Conservation (phyloP, 805 yeast genomes). For the Yarrowia bubula region DNA sequence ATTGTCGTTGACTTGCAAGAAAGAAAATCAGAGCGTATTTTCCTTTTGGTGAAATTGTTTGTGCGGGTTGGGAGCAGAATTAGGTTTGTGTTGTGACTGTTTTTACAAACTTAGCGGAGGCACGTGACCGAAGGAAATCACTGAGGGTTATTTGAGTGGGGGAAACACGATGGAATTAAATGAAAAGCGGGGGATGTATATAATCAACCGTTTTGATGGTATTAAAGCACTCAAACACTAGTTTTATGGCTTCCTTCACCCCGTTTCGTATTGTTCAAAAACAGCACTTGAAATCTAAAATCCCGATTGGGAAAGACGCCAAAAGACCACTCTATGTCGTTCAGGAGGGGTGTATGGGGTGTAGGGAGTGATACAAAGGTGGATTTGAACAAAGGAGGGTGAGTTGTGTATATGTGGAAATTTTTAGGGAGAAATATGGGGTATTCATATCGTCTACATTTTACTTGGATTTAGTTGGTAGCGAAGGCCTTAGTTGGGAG, state of each 20-base stretch:
- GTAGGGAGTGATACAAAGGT: too few relatives aligned
- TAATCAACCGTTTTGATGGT: too few relatives aligned
- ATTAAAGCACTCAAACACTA: too few relatives aligned
- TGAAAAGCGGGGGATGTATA: background rate
- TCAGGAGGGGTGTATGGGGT: too few relatives aligned
- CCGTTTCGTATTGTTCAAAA: too few relatives aligned
- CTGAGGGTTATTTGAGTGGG: too few relatives aligned
- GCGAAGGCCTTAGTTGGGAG: too few relatives aligned
- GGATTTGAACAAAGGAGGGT: too few relatives aligned
- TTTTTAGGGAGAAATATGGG: background rate
- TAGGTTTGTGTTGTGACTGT: slow-evolving; percentile 17
- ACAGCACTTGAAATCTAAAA: too few relatives aligned
- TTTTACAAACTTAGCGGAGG: slow-evolving; percentile 9
- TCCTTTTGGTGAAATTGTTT: slow-evolving; percentile 27
- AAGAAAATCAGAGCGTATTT: slow-evolving; percentile 27
- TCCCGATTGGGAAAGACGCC: background rate
- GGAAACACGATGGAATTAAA: background rate
- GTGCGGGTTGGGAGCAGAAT: slow-evolving; percentile 7
- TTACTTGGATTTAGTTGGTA: background rate
- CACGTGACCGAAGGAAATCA: background rate
- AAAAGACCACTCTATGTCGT: background rate
- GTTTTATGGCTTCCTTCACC: too few relatives aligned
- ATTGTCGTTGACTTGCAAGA: slow-evolving; percentile 27
- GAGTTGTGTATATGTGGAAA: too few relatives aligned
- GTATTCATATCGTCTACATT: background rate